These are phyloP conservation scores for Ganoderma resinaceum DNA, from an alignment of 1,284 basidiomycete genomes.

Conservation along the genomic window DNA sequence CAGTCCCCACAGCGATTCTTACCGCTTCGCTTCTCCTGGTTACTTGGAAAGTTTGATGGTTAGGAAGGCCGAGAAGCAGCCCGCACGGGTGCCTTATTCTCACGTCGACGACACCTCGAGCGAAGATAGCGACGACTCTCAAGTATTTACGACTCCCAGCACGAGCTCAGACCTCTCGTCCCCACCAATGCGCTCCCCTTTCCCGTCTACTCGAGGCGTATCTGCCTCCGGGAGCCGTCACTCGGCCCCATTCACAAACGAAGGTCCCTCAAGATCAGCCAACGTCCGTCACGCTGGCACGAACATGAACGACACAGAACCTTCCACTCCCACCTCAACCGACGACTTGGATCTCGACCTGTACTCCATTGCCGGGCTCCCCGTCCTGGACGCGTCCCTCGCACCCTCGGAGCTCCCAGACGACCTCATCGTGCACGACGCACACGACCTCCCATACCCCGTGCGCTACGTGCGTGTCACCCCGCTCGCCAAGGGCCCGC, in stretches of 20 bases:
- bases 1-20: not conserved
- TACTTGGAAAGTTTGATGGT: not conserved
- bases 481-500: slow-evolving; percentile 17
- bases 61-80: not conserved
- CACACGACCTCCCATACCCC: slow-evolving; percentile 4
- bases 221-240: not conserved
- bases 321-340: not conserved
- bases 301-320: not conserved
- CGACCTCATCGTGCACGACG: slow-evolving; percentile 29
- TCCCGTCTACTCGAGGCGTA: not conserved
- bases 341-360: slow-evolving; percentile 1
- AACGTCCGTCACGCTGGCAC: not conserved
- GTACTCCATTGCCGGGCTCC: slow-evolving; percentile 24
- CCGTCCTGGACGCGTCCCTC: slow-evolving; percentile 34
- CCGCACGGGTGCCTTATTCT: not conserved
- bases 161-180: not conserved
- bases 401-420: slow-evolving; percentile 3
- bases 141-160: not conserved
- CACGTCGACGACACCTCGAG: not conserved
- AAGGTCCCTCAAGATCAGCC: not conserved
- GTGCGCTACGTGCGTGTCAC: slow-evolving; percentile 35
- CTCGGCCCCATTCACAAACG: no score
- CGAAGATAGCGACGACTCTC: not conserved
- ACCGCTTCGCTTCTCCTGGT: not conserved
- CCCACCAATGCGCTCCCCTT: not conserved